Evolutionary conservation across 495 filamentous ascomycete species (phyloP), one percentile per base, ranked within the genome.

Genomic region (Penicillium malachiteum): DNA sequence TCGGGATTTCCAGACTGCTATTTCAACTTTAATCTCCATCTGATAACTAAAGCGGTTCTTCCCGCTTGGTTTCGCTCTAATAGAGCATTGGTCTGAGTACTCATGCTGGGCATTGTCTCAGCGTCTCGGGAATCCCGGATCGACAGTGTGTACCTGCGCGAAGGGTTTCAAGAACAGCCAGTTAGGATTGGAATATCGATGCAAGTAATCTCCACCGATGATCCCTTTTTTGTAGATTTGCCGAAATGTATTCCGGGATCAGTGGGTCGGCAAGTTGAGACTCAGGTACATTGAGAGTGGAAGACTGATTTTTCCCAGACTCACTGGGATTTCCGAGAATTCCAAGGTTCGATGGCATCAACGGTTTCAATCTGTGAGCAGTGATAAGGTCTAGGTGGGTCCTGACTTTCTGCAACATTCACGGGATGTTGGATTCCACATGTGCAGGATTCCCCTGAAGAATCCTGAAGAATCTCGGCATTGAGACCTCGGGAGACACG

Each of bases 41-140:
- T 31, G 26, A 26, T 13, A 46, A 5, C 12, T 1, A 14, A 31
- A 46, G 4, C 6, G 6, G 17, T 11, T 10, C 6, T 11, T 8
- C 14, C 40, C 8, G 17, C 7, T 43, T 26, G 41, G 41, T 43
- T 21, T 9, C 17, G 26, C 21, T 26, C 21, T 4, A 26, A 26
- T 26, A 26, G 21, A 26, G 21, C 4, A 26, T 26, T 4, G 4
- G 21, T 26, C 21, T 26, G 21, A 26, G 21, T 1, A 26, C 21
- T n/a, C 21, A 26, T 26, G 21, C 21, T 26, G 21, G 21, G 21
- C 21, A 26, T 26, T 26, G 21, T 26, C 21, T 26, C 13, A 10
- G 18, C 12, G 30, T 30, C 50, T 58, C 50, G 55, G 55, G 48
- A 60, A 50, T 46, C 30, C 58, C 53, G 53, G 53, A 60, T 60